phyloP scores from a whole-genome alignment of 768 basidiomycete genomes.

The Dendrothele bispora region DNA sequence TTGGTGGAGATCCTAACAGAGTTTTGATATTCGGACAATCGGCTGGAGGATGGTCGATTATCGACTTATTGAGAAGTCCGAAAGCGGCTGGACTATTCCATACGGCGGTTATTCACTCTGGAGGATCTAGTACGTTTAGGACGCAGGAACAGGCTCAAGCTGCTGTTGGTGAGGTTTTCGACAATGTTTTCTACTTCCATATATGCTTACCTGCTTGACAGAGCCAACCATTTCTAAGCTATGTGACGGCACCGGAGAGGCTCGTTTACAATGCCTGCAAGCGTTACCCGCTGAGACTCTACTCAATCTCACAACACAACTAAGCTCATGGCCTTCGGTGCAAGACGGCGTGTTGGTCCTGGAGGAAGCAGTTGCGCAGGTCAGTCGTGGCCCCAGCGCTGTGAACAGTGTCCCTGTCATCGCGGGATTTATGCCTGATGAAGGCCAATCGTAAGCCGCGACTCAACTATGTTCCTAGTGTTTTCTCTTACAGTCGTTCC shows the following conservation, averaged over 20 bases:
- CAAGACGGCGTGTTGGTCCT: slow-evolving; percentile 12
- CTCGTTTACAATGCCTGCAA: slow-evolving; percentile 13
- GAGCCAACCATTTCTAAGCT: slow-evolving; percentile 11
- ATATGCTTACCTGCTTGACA: neutral
- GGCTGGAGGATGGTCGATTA: slow-evolving; percentile 41
- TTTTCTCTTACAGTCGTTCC: neutral
- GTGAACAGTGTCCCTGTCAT: slow-evolving; percentile 16
- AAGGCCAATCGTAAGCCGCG: slow-evolving; percentile 16
- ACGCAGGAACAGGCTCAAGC: slow-evolving; percentile 5
- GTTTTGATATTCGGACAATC: slow-evolving; percentile 47
- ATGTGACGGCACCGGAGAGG: slow-evolving; percentile 12
- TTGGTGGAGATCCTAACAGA: slow-evolving; percentile 45
- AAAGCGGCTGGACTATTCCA: slow-evolving; percentile 28
- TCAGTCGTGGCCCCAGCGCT: slow-evolving; percentile 10
- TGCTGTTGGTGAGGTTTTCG: slow-evolving; percentile 9
- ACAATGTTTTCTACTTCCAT: neutral
- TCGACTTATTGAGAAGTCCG: slow-evolving; percentile 25
- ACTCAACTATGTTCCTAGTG: neutral
- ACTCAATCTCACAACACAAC: slow-evolving; percentile 14
- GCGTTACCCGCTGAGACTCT: slow-evolving; percentile 14
- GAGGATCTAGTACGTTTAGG: slow-evolving; percentile 12
- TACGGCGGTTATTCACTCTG: slow-evolving; percentile 27
- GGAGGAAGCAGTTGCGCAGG: slow-evolving; percentile 12
- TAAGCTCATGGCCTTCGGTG: slow-evolving; percentile 9
- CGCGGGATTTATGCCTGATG: slow-evolving; percentile 19